Conservation (phyloP, 2,329 filamentous ascomycete genomes). For the Emydomyces testavorans region DNA sequence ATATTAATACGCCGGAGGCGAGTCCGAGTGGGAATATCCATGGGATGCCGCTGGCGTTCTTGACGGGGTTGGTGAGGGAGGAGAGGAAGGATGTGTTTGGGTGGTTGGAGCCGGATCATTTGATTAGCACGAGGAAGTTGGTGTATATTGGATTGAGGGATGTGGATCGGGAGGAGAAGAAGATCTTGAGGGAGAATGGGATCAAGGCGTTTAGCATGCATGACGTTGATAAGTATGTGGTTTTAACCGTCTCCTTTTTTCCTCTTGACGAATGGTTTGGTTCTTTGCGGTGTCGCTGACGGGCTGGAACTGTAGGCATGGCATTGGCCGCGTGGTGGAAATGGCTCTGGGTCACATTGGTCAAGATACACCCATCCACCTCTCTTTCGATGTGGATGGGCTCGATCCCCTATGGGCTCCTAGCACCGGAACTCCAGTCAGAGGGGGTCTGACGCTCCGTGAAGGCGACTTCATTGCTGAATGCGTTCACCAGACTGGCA, state of each 20-base stretch:
- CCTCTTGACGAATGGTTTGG: background rate
- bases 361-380: slow-evolving; percentile 85
- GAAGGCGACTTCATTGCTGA: slow-evolving; percentile 97
- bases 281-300: background rate
- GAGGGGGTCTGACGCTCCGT: slow-evolving; percentile 81
- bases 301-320: slow-evolving; percentile 50
- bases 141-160: slow-evolving; percentile 95
- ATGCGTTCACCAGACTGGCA: slow-evolving; percentile 67
- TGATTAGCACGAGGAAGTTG: slow-evolving; percentile 63
- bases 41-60: slow-evolving; percentile 91
- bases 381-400: slow-evolving; percentile 94
- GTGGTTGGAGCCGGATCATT: slow-evolving; percentile 58
- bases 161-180: slow-evolving; percentile 88
- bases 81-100: slow-evolving; percentile 71
- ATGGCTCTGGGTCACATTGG: slow-evolving; percentile 98
- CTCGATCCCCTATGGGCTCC: slow-evolving; percentile 94
- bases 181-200: slow-evolving; percentile 71
- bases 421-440: slow-evolving; percentile 86
- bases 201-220: slow-evolving; percentile 99
- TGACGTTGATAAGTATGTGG: slow-evolving; percentile 77
- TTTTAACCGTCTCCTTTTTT: too few species aligned
- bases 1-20: slow-evolving; percentile 93
- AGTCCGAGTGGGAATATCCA: slow-evolving; percentile 89
- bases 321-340: slow-evolving; percentile 91
- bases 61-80: slow-evolving; percentile 72